Percentiles rank a stretch among this genome's conserved stretches.
phyloP scores from a whole-genome alignment of 1,284 basidiomycete species.

The Moesziomyces aphidis region DNA sequence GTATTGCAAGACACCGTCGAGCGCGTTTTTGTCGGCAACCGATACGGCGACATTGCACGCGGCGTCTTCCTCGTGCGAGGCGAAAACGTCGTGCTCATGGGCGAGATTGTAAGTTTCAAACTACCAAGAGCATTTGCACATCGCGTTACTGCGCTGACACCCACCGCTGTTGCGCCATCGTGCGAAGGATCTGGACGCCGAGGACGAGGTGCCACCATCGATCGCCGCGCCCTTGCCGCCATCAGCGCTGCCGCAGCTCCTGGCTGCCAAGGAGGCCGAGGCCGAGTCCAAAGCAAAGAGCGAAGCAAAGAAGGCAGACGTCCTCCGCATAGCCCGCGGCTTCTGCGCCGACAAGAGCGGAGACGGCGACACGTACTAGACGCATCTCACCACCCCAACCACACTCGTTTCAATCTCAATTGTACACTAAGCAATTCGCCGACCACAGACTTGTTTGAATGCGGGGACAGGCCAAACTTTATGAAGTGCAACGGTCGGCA shows the following conservation, averaged over 20 bases:
- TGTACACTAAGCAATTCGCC: conserved; percentile 42
- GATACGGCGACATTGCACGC: conserved; percentile 83
- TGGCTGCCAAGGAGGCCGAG: conserved; percentile 56
- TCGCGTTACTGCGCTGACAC: background rate
- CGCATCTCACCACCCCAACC: conserved; percentile 11
- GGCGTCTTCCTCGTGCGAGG: conserved; percentile 95
- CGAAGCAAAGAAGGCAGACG: conserved; percentile 58
- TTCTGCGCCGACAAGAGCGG: conserved; percentile 65
- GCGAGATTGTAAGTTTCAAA: conserved; percentile 84
- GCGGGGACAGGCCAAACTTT: no score
- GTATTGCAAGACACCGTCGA: conserved; percentile 76
- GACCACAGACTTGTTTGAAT: no score
- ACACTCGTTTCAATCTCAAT: conserved; percentile 3
- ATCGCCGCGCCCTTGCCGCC: conserved; percentile 58
- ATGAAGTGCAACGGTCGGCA: no score
- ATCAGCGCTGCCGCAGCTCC: conserved; percentile 51
- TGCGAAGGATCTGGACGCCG: conserved; percentile 61
- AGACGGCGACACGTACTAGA: conserved; percentile 64
- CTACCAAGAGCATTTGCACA: no score
- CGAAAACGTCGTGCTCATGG: conserved; percentile 96
- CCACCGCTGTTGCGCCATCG: background rate
- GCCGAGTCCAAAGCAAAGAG: conserved; percentile 54
- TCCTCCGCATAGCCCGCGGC: conserved; percentile 55
- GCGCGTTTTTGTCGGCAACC: conserved; percentile 75
- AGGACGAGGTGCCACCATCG: conserved; percentile 62